Evolutionary conservation across 352 stramenopile genomes (phyloP), one percentile per base, ranked within the genome.

Genomic region (Pythium graminicola): DNA sequence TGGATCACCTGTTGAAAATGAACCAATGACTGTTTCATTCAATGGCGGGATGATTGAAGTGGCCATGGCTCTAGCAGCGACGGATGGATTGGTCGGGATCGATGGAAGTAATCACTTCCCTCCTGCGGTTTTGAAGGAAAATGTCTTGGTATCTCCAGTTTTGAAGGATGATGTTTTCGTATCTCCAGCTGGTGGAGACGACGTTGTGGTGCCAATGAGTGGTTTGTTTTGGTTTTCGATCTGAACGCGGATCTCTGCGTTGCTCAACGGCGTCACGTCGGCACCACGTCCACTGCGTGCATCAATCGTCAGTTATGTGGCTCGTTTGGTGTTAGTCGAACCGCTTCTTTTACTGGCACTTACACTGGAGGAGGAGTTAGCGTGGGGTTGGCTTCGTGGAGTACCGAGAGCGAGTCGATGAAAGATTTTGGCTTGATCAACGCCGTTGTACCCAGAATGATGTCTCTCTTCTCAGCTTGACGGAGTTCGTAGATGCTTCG

Each of bases 401-500:
- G 70, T 11, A 68, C 76, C 3, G 73, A 67, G 14, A 93, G 56
- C 1, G 65, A 61, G 10, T 90, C 69, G 7, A 93, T 64, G 44
- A 75, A 90, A 8, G 57, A 55, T 36, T 69, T 70, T 6, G 79
- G 77, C 42, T 73, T 69, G 35, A 93, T 58, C 29, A 89, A 85
- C 13, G 77, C 65, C n/a, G 82, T 93, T 19, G 79, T 68, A 22
- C 79, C 79, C 4, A 93, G 29, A 36, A 90, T 52, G 19, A 93
- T 60, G 45, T 90, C 81, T 9, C 79, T 73, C 48, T 87, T 90
- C 45, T 90, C 77, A 28, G 64, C 54, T 5, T 61, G 52, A 4
- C 80, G 79, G 31, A 90, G 60, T 32, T 93, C 80, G 50, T 93
- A 90, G 35, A 90, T 82, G 40, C 77, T 89, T 19, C 82, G 80